Evolutionary conservation across 345 rosid genomes (phyloP), one percentile per base, ranked within the genome.

Genomic region (Eutrema japonicum): DNA sequence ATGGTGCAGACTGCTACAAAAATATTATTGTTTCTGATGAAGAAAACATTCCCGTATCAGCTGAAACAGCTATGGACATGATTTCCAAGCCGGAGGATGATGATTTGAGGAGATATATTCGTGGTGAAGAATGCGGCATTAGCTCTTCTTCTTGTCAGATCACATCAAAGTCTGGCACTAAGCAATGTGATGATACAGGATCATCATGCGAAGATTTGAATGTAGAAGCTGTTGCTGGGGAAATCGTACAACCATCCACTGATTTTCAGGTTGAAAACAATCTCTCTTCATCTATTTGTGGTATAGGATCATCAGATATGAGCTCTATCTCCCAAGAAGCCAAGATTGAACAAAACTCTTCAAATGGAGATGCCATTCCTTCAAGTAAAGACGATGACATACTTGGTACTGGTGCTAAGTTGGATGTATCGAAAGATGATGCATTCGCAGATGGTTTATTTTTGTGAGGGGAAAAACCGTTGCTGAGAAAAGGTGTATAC

Each of bases 11-110:
- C 61, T 68, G 74, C 78, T 30, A 60, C 71, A 69, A 70, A 32
- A 52, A 62, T 30, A 9, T 57, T 51, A 62, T 71, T 68, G 77
- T 67, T 64, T 79, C 82, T 50, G 60, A 46, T 77, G 84, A 76
- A 69, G 63, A 42, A 8, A 74, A 60, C 55, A 50, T 49, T 67
- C 55, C 64, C 30, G 64, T 70, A 45, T 64, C 74, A 7, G 60
- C 36, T 72, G 76, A 82, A 18, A 68, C 54, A 62, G 72, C 58
- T 69, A 29, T 59, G 43, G 52, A 48, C 36, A 48, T 75, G 13
- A 41, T 63, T 37, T 33, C 61, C 71, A 70, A 70, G 60, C 60
- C 57, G 9, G 69, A 63, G 1, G 45, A 16, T 49, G 62, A 50
- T 52, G 59, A 54, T 18, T 62, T 57, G 46, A 55, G 37, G 35